Base-by-base conservation (phyloP, 306 rosid genomes). In the Cucurbita maxima region DNA sequence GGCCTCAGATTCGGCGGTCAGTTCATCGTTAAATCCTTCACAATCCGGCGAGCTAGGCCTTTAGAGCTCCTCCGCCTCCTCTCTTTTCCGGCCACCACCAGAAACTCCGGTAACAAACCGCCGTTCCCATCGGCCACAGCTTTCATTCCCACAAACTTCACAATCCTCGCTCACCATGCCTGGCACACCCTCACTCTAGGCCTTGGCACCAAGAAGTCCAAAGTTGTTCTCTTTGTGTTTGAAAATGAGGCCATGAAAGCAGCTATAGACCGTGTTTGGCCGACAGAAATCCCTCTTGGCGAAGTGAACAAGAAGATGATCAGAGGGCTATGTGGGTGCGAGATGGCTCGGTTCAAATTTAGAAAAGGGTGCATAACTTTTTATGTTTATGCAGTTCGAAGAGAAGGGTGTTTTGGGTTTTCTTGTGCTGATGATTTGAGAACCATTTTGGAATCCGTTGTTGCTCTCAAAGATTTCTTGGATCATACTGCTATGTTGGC, bases 131-230 rank as follows among this genome's bases (percentile, higher is more conserved):
- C 99, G 6, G 86, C 99, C 73, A 84, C 86, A 3, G 91, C 92
- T n/a, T 95, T 82, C 48, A 6, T 95, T 34, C 99, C 99, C 3
- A 95, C 99, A 41, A 95, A 91, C 77, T 95, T 95, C 89, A 95
- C 99, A 20, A 89, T 91, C 85, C 67, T 95, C 14, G 99, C 99
- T 0, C 99, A 91, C 85, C 99, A 91, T 51, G 97, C 97, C 1
- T 91, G 96, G 96, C 97, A 91, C 80, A 91, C 96, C 6, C 96
- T 95, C 78, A 95, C 99, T 15, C 83, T 95, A 0, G 99, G 99
- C 37, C 91, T 95, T 1, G 99, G 99, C 58, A 89, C 97, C n/a
- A 95, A 85, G 76, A 95, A 91, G 48, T 91, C 97, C 38, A 95
- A 95, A 40, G 96, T 95, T 10, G 68, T 89, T 0, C 71, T 95